These are phyloP conservation scores for Cercospora sojina DNA, from an alignment of 2,329 filamentous ascomycete species.

Conservation along the genomic window DNA sequence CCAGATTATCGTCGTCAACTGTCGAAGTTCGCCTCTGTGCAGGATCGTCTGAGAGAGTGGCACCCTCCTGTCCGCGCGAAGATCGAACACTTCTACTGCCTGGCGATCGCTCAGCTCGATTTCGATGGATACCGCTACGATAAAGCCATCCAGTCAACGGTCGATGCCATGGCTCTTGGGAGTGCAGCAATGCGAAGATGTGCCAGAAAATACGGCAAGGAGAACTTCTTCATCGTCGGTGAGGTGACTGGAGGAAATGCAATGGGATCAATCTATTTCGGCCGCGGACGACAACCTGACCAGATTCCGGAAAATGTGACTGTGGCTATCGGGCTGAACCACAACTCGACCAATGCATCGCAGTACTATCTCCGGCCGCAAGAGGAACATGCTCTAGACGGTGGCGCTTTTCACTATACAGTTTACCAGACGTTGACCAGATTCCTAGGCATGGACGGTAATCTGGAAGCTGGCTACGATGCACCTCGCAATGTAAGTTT, in stretches of 20 bases:
- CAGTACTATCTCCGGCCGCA: constrained; percentile 53
- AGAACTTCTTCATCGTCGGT: neutral
- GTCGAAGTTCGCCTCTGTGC: neutral
- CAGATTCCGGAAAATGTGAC: constrained; percentile 50
- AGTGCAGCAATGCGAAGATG: neutral
- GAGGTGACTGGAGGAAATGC: neutral
- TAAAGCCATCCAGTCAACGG: constrained; percentile 61
- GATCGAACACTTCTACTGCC: constrained; percentile 60
- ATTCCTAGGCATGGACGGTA: constrained; percentile 59
- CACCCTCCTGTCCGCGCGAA: constrained; percentile 56
- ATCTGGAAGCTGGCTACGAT: constrained; percentile 54
- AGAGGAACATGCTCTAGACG: constrained; percentile 55
- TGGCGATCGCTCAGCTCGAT: constrained; percentile 59
- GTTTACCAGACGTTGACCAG: constrained; percentile 58
- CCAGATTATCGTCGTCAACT: constrained; percentile 41
- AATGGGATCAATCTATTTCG: constrained; percentile 59
- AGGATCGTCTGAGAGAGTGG: constrained; percentile 52
- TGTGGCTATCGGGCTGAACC: constrained; percentile 48
- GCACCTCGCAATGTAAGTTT: constrained; percentile 44
- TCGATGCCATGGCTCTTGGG: constrained; percentile 55
- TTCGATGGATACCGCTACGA: constrained; percentile 65
- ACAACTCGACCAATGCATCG: constrained; percentile 44
- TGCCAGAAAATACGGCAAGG: neutral
- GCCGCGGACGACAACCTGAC: constrained; percentile 59
- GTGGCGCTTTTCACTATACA: constrained; percentile 62